Evolutionary conservation across 208 protist species (phyloP).

Genomic region (Trichomonas vaginalis): DNA sequence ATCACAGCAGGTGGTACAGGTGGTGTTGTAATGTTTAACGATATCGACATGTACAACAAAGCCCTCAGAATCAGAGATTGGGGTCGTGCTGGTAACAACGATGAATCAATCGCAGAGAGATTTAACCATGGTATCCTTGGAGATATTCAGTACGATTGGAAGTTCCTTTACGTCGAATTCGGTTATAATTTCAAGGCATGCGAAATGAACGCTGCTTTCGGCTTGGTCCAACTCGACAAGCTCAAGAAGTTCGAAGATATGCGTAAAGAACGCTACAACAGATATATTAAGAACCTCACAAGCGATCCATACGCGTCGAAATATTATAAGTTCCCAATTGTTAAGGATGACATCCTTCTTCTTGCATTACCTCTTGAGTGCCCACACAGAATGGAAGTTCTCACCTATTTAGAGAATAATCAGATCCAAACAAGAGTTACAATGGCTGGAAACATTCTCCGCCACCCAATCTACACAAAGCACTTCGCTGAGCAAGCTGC

Average conservation of each 20-base stretch:
- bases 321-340: conserved; percentile 6
- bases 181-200: conserved; percentile 38
- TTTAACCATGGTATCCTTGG: conserved; percentile 25
- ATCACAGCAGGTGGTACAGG: conserved; percentile 30
- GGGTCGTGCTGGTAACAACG: conserved; percentile 33
- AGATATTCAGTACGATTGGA: conserved; percentile 36
- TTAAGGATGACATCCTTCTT: conserved; percentile 13
- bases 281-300: conserved; percentile 24
- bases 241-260: conserved; percentile 20
- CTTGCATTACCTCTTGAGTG: conserved; percentile 25
- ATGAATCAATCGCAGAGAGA: conserved; percentile 27
- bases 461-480: conserved; percentile 28
- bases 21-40: conserved; percentile 37
- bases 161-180: conserved; percentile 32
- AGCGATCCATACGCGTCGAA: not conserved
- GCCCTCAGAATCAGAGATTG: conserved; percentile 32
- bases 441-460: conserved; percentile 33
- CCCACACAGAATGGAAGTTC: conserved; percentile 18
- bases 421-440: conserved; percentile 33
- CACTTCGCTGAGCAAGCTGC: conserved; percentile 6
- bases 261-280: not conserved
- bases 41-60: not conserved
- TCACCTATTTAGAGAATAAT: conserved; percentile 23
- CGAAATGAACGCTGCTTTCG: conserved; percentile 38
- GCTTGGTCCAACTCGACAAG: conserved; percentile 26